Base-by-base conservation (phyloP, 805 yeast genomes). In the Spencermartinsiella europaea region DNA sequence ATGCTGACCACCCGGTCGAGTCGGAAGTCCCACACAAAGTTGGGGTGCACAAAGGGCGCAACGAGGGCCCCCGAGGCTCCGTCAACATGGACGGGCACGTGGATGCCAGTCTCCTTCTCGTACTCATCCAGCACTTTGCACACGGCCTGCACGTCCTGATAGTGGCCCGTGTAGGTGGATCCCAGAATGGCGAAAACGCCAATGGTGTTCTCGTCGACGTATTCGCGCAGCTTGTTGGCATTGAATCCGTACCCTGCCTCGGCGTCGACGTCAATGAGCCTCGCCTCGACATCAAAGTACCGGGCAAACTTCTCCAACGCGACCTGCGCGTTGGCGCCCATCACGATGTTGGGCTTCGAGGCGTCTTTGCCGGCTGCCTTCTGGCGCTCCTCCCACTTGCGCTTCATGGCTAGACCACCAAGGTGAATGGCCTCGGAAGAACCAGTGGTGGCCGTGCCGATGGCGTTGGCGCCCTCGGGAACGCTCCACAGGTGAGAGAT, bases 261-360 rank as follows among this genome's bases (percentile, higher is more conserved):
- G 42, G 70, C 73, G 20, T 74, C 71, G 22, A 87, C 87, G 12
- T 83, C 81, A 49, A 90, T 74, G 53, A 86, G 65, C 56, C 95
- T 74, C 51, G 85, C 77, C 62, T 89, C 96, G 40, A 89, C 96
- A 58, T 89, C 96, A 66, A 89, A 90, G 68, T 89, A 89, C 42
- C 95, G 73, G 14, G 96, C 96, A 68, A 90, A 90, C 70, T 89
- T 89, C 68, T 89, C 96, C 58, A 90, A 72, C 0, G 96, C 96
- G 40, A 90, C 96, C 68, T 89, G 97, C 45, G 91, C 93, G 65
- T 91, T 86, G 28, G 91, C 73, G 7, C 95, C 95, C 96, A 89
- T 88, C 52, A 89, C 68, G 60, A 89, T 86, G 65, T 89, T 89
- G 47, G 96, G 97, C 46, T 76, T 76, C 36, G 42, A 49, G 42